Evolutionary conservation across 78 protist species (phyloP).

Genomic region (Dictyostelium intermedium): DNA sequence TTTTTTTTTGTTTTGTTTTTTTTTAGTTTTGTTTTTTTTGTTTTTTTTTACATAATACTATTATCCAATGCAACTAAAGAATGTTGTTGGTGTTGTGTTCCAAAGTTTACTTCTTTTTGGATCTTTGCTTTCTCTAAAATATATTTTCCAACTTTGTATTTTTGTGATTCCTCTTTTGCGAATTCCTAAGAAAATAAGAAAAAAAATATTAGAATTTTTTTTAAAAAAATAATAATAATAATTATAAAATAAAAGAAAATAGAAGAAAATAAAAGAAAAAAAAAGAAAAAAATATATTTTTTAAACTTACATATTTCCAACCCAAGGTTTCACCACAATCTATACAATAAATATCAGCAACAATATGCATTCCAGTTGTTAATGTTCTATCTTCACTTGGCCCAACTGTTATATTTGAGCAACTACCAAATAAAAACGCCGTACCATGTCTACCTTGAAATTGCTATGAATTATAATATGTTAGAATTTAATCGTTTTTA

Average conservation of each 20-base stretch:
- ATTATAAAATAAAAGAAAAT: no score
- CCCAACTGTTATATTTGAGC: slow-evolving; percentile 67
- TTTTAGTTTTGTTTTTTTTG: neutral
- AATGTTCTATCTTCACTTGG: slow-evolving; percentile 69
- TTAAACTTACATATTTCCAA: slow-evolving; percentile 73
- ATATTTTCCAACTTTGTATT: slow-evolving; percentile 72
- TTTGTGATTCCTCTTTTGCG: slow-evolving; percentile 72
- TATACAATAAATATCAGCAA: slow-evolving; percentile 69
- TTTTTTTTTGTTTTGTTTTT: no score
- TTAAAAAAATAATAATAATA: neutral
- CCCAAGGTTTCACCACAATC: slow-evolving; percentile 59
- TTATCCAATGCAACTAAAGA: neutral
- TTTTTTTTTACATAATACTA: neutral
- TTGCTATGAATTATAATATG: neutral
- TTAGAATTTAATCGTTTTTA: neutral
- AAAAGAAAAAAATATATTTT: no score
- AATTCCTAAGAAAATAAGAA: slow-evolving; percentile 17
- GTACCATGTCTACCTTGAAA: slow-evolving; percentile 70
- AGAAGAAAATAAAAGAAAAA: no score
- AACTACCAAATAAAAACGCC: slow-evolving; percentile 47
- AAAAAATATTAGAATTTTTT: neutral
- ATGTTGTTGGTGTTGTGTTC: neutral
- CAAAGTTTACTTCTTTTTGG: slow-evolving; percentile 18
- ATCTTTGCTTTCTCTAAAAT: slow-evolving; percentile 69
- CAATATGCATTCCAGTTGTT: slow-evolving; percentile 71